A percentile compares a stretch with the other conserved stretches of the same genome.
Evolutionary conservation across 2,329 filamentous ascomycete species (phyloP).

Genomic region (Colletotrichum plurivorum): DNA sequence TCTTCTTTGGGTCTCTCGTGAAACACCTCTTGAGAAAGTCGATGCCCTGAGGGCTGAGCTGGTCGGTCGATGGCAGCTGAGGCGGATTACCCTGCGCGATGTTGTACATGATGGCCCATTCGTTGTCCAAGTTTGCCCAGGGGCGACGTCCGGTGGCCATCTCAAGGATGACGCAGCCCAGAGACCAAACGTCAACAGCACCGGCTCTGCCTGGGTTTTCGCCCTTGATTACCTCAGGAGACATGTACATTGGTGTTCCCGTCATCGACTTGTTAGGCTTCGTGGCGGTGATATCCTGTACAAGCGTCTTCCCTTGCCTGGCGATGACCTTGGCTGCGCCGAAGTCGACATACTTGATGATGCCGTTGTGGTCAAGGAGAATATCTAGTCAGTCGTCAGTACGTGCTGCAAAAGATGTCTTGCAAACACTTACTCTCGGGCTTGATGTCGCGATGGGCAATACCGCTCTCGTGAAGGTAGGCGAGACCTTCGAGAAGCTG

Average conservation of each 20-base stretch:
- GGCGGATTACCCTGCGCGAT: slow-evolving; percentile 97
- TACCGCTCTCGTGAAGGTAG: slow-evolving; percentile 91
- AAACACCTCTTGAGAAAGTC: slow-evolving; percentile 94
- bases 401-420: not conserved
- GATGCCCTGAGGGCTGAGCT: slow-evolving; percentile 86
- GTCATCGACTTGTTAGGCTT: slow-evolving; percentile 92
- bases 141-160: slow-evolving; percentile 96
- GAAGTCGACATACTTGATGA: slow-evolving; percentile 99
- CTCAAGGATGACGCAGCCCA: slow-evolving; percentile 96
- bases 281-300: slow-evolving; percentile 72
- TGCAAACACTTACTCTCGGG: slow-evolving; percentile 81
- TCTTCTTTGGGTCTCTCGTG: slow-evolving; percentile 82
- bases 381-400: slow-evolving; percentile 73
- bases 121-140: slow-evolving; percentile 97
- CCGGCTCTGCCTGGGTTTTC: slow-evolving; percentile 85
- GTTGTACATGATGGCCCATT: slow-evolving; percentile 99
- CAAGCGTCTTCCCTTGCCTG: slow-evolving; percentile 89
- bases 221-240: slow-evolving; percentile 96
- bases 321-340: slow-evolving; percentile 98
- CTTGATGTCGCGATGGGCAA: slow-evolving; percentile 98
- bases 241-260: slow-evolving; percentile 99
- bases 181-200: slow-evolving; percentile 94
- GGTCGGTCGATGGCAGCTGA: slow-evolving; percentile 83
- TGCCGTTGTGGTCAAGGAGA: slow-evolving; percentile 94
- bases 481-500: slow-evolving; percentile 94